Evolutionary conservation across 2,329 filamentous ascomycete genomes (phyloP), one percentile per base, ranked within the genome.

Genomic region (Onygenales sp.): DNA sequence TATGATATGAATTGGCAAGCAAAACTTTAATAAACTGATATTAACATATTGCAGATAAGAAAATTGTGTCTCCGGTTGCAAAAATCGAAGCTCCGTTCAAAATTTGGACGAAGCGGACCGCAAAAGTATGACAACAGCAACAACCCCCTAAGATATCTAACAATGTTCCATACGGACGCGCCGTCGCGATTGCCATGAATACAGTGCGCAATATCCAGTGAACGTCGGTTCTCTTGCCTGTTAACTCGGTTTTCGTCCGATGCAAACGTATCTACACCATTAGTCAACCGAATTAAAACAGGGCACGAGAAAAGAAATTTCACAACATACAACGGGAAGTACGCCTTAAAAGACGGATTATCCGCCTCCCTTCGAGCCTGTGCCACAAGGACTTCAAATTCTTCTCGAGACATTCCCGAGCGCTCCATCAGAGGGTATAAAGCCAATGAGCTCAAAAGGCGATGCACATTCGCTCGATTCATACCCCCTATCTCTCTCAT

Each of bases 341-440:
- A 75, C 55, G 72, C 66, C 53, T 74, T 75, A 42, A 75, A 49
- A 13, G 59, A 61, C 36, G 55, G 61, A 42, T 70, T 64, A 38
- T 62, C 62, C 32, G 68, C 71, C 55, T 75, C 72, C 50, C 62
- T 57, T 43, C 66, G 64, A 35, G 72, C 72, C 49, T 64, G 61
- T 5, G 63, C 58, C 42, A 73, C 64, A 55, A 75, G 58, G 7
- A 58, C 57, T 43, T 69, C 61, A 50, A 75, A 70, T 31, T 68
- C 67, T 27, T 69, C 58, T 42, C 64, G 56, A 17, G 68, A 60
- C 71, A 77, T 74, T 41, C 65, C 62, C 53, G 73, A 61, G 5
- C 64, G 66, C 56, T 71, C 65, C 8, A 69, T 73, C 53, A 77
- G 67, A 8, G 74, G 74, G 55, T 74, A 75, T 10, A 75, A 61